Base-by-base conservation (phyloP, 805 yeast species). In the Nakazawaea holstii region DNA sequence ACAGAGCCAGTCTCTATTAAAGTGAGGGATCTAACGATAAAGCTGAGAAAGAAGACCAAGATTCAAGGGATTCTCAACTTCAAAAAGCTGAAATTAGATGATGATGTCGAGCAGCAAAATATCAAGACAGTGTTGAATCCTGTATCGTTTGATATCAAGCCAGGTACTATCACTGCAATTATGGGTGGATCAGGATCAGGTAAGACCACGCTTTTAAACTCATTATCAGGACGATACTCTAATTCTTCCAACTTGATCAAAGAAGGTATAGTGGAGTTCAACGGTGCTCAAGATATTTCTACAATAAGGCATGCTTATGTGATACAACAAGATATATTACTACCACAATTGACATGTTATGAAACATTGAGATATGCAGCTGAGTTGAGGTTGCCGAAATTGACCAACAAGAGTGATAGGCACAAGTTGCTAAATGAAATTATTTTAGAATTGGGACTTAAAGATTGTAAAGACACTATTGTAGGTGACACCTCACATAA, bases 181-280 rank as follows among this genome's bases (percentile, higher is more conserved):
- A 75, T 89, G 68, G 96, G 96, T 2, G 92, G 95, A 0, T 84
- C 91, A 0, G 96, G 96, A 0, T 80, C 89, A 3, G 96, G 95
- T 3, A 88, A 89, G 58, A 88, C 96, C 0, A 86, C 96, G 0
- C 60, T 88, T 39, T 66, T 88, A 20, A 88, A 88, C 58, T 78
- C 79, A 0, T 60, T 84, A 41, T 80, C 88, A 0, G 74, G 78
- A 40, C 62, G 84, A 52, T 67, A 57, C 13, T 46, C 61, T 27
- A 53, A 44, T 9, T 54, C 70, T 0, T 60, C 67, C 8, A 66
- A 73, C 10, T 49, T 66, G 27, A 35, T 55, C 8, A 50, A 51
- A 17, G 17, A 49, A 1, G 87, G 87, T 1, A 52, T 57, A 1
- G 64, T 81, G 10, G 49, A 58, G 2, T 69, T 80, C 52, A 76